Evolutionary conservation across 148 eudicot species (phyloP).

Genomic region (Vaccinium vitisidaea): DNA sequence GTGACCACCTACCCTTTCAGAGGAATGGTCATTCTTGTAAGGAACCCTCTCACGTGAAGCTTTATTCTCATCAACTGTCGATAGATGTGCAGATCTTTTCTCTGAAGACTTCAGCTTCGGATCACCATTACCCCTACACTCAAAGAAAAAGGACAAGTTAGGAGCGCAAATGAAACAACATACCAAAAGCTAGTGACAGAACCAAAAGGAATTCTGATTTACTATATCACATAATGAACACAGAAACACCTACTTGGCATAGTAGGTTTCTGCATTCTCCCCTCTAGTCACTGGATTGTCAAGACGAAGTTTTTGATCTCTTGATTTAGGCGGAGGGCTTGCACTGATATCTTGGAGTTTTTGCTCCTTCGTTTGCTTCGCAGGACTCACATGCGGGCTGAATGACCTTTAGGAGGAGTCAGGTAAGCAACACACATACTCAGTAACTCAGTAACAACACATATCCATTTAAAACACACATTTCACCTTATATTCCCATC

Average conservation of each 20-base stretch:
- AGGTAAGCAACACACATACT: constrained; percentile 1
- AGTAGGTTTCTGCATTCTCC: constrained; percentile 28
- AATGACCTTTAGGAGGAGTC: constrained; percentile 29
- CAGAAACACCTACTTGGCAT: constrained; percentile 39
- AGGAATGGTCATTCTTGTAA: constrained; percentile 31
- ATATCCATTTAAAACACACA: not conserved
- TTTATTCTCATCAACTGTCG: constrained; percentile 25
- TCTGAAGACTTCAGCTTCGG: constrained; percentile 38
- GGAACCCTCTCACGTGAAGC: constrained; percentile 16
- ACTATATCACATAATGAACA: constrained; percentile 9
- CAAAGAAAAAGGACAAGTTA: constrained; percentile 17
- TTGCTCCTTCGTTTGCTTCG: constrained; percentile 27
- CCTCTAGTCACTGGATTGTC: constrained; percentile 29
- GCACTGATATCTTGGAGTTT: constrained; percentile 32
- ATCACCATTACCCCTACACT: constrained; percentile 45
- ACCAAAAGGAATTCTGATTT: constrained; percentile 15
- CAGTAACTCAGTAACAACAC: not conserved
- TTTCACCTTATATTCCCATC: not conserved
- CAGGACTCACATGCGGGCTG: constrained; percentile 41
- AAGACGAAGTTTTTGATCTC: constrained; percentile 35
- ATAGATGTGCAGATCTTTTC: constrained; percentile 30
- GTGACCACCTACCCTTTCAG: constrained; percentile 31
- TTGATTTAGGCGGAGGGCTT: constrained; percentile 38
- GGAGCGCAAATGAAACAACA: not conserved
- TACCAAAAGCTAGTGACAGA: not conserved